Evolutionary conservation across 2,329 filamentous ascomycete species (phyloP).

Genomic region (Neofusicoccum ribis): DNA sequence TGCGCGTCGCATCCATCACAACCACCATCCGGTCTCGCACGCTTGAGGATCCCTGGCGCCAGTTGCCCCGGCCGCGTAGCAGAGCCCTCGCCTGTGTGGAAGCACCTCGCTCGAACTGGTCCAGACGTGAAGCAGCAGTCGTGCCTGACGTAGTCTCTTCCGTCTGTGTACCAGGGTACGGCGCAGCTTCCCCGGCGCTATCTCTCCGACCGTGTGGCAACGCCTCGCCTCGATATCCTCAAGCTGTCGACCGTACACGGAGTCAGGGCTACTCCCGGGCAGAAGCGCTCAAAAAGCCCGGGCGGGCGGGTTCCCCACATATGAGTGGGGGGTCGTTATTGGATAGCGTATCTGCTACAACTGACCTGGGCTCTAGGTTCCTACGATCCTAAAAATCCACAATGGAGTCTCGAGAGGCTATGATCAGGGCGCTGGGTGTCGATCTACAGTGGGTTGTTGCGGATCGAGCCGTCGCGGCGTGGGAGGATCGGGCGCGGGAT

Average conservation of each 20-base stretch:
- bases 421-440: neutral
- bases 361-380: neutral
- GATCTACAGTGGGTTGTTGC: neutral
- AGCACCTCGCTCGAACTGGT: neutral
- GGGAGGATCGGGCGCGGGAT: neutral
- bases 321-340: neutral
- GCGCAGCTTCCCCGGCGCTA: neutral
- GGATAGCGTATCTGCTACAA: neutral
- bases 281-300: conserved; percentile 8
- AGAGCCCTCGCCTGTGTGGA: neutral
- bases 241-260: neutral
- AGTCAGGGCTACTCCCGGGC: conserved; percentile 10
- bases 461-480: neutral
- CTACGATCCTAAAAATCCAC: neutral
- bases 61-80: neutral
- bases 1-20: neutral
- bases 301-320: conserved; percentile 8
- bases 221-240: neutral
- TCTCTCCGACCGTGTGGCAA: neutral
- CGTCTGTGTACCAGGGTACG: neutral
- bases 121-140: neutral
- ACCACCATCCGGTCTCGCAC: neutral
- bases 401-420: neutral
- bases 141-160: neutral
- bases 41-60: conserved; percentile 5